Percentiles rank a stretch among this genome's conserved stretches.
These are phyloP conservation scores for Monotropa hypopitys DNA, from an alignment of 179 eudicot genomes.

Conservation along the genomic window DNA sequence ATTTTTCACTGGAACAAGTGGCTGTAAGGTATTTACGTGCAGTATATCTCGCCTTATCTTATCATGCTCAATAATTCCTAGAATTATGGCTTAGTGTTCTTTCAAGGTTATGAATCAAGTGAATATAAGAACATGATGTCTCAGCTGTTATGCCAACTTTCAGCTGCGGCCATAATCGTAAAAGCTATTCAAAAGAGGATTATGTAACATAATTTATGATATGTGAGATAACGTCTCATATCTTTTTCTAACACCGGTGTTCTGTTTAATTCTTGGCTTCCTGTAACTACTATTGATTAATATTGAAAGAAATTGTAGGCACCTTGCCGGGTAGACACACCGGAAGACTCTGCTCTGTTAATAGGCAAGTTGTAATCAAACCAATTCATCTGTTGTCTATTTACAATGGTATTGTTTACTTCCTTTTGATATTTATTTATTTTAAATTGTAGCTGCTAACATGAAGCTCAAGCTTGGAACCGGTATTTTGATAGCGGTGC, in stretches of 20 bases:
- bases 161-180: neutral
- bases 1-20: conserved; percentile 77
- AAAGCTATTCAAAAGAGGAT: neutral
- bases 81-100: neutral
- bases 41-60: neutral
- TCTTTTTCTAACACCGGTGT: neutral
- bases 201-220: neutral
- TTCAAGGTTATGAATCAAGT: conserved; percentile 2
- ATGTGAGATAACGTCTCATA: neutral
- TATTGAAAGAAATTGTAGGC: conserved; percentile 27
- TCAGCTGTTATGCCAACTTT: neutral
- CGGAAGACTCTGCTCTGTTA: conserved; percentile 76
- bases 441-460: conserved; percentile 46
- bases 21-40: conserved; percentile 46
- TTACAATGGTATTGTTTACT: neutral
- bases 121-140: neutral
- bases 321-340: conserved; percentile 59
- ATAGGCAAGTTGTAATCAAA: conserved; percentile 36
- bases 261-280: neutral
- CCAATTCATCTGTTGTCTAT: neutral
- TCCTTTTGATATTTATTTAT: neutral
- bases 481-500: conserved; percentile 80
- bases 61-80: neutral
- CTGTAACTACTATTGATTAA: neutral
- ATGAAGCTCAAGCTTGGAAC: conserved; percentile 52